phyloP scores from a whole-genome alignment of 2,329 filamentous ascomycete species.

The Trichoderma hamatum region DNA sequence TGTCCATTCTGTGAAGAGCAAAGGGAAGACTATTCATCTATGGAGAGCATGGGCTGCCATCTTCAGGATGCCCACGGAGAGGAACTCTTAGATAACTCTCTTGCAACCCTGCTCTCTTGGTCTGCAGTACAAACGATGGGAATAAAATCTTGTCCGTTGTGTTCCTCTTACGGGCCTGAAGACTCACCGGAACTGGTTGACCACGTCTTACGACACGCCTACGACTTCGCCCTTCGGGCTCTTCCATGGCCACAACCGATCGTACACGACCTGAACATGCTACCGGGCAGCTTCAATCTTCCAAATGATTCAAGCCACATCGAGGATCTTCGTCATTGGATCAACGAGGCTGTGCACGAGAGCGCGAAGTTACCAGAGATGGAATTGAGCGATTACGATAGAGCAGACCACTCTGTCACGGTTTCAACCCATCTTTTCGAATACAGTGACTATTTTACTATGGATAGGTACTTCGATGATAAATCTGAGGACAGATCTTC shows the following conservation, averaged over 20 bases:
- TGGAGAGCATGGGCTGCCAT: neutral
- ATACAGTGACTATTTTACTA: neutral
- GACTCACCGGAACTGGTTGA: constrained; percentile 22
- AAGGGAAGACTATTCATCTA: neutral
- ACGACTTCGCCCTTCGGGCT: constrained; percentile 19
- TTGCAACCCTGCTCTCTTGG: neutral
- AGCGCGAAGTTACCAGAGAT: neutral
- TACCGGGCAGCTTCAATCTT: neutral
- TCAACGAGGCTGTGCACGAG: neutral
- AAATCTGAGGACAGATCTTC: neutral
- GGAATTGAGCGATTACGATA: neutral
- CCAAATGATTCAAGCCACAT: neutral
- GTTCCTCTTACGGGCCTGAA: neutral
- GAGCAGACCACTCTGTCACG: neutral
- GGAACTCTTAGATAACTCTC: neutral
- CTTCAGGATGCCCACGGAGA: neutral
- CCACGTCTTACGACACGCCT: constrained; percentile 12
- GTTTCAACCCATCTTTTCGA: neutral
- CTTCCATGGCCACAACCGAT: constrained; percentile 22
- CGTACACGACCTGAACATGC: neutral
- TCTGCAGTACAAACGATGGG: neutral
- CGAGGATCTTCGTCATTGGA: neutral
- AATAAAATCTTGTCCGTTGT: constrained; percentile 17
- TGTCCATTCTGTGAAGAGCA: constrained; percentile 23
- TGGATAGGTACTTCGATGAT: neutral